Base-by-base conservation (phyloP, 371 early-diverging fungal genomes). In the Cokeromyces recurvatus region DNA sequence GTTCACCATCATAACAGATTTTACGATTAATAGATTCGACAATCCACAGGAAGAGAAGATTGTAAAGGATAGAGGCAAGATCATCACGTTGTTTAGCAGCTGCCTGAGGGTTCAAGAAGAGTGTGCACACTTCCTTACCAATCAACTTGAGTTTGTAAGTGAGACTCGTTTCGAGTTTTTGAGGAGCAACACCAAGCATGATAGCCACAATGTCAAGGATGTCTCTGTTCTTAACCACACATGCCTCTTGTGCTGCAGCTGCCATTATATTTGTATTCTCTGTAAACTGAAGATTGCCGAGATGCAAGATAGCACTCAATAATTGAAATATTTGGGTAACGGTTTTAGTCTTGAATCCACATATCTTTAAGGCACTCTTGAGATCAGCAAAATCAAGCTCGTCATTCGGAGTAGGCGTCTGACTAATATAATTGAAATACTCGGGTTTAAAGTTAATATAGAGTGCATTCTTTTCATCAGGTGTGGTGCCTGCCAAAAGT, bases 261-360 rank as follows among this genome's bases (percentile, higher is more conserved):
- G n/a, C n/a, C n/a, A n/a, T n/a, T n/a, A n/a, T n/a, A 6, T 72
- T 61, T 32, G 49, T 46, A 29, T 56, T 74, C 14, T 68, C 71
- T 16, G 67, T 25, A 65, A 93, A 92, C 50, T 89, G 78, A 2
- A 86, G 38, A 32, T 88, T 89, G 23, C 91, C 91, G 12, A 94
- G 57, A 39, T 91, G 91, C 38, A 94, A 57, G 15, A 94, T 83
- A 15, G 85, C 87, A 1, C 89, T 80, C 25, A 94, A 46, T 3
- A 88, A 58, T 46, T 82, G 82, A 60, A 84, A 85, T 20, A 88
- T 63, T 10, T 82, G 74, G 21, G 77, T 76, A 37, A 90, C 89
- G 41, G 77, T 77, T 31, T 82, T 74, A 27, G 80, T 71, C 45
- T 83, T 87, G 57, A 95, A 76, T 9, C 94, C 93, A 36, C 90